phyloP scores from a whole-genome alignment of 768 basidiomycete species.

The Mycena amicta region DNA sequence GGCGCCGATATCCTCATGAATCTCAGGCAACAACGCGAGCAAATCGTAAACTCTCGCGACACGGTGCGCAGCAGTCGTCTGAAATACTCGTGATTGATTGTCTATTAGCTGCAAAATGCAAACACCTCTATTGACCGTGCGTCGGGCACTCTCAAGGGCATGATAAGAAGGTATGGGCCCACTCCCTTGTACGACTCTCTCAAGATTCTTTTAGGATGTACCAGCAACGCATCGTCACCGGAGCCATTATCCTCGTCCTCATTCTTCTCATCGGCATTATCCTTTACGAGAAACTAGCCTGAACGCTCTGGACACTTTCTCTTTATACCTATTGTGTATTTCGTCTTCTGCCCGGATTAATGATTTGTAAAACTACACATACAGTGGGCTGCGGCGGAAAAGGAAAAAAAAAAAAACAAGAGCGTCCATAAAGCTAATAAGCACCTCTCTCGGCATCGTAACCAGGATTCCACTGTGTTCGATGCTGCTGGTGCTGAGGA shows the following conservation, averaged over 20 bases:
- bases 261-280: slow-evolving; percentile 82
- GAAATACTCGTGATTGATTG: not conserved
- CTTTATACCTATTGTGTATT: slow-evolving; percentile 23
- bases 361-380: slow-evolving; percentile 19
- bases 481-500: slow-evolving; percentile 12
- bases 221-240: slow-evolving; percentile 90
- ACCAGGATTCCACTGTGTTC: slow-evolving; percentile 17
- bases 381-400: slow-evolving; percentile 17
- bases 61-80: slow-evolving; percentile 55
- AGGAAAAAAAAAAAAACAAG: slow-evolving; percentile 4
- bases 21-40: slow-evolving; percentile 85
- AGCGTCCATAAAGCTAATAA: slow-evolving; percentile 9
- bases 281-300: slow-evolving; percentile 74
- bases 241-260: slow-evolving; percentile 82
- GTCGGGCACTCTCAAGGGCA: slow-evolving; percentile 88
- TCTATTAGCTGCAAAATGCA: slow-evolving; percentile 79
- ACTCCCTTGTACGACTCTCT: slow-evolving; percentile 19
- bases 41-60: slow-evolving; percentile 90
- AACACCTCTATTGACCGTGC: slow-evolving; percentile 91
- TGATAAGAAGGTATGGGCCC: slow-evolving; percentile 82
- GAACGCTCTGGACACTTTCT: slow-evolving; percentile 15
- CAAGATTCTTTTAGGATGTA: slow-evolving; percentile 80
- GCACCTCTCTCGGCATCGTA: slow-evolving; percentile 19
- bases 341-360: slow-evolving; percentile 17
- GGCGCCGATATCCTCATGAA: slow-evolving; percentile 91